A percentile compares a stretch with the other conserved stretches of the same genome.
These are phyloP conservation scores for Hanseniaspora uvarum DNA, from an alignment of 1,139 yeast species.

Conservation along the genomic window DNA sequence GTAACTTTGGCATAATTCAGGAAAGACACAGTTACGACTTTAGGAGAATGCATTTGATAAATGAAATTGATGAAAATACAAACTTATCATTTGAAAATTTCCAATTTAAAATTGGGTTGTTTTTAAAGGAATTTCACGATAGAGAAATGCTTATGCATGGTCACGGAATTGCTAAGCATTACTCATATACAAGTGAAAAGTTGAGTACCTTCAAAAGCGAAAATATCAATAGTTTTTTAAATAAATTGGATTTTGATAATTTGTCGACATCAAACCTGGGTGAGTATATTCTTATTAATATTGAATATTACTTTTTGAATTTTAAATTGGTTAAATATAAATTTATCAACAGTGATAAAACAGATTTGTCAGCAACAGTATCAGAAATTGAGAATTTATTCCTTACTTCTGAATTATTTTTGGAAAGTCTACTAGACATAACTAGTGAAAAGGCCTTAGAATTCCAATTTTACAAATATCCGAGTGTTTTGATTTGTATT, in stretches of 20 bases:
- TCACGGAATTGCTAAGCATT: conserved; percentile 8
- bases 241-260: not conserved
- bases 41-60: conserved; percentile 9
- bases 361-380: not conserved
- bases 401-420: conserved; percentile 3
- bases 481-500: conserved; percentile 23
- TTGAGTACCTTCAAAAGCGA: conserved; percentile 2
- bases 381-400: conserved; percentile 1
- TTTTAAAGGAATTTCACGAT: conserved; percentile 35
- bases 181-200: not conserved
- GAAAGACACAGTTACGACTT: conserved; percentile 13
- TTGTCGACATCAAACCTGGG: conserved; percentile 2
- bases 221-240: not conserved
- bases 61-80: not conserved
- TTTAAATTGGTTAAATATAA: conserved; percentile 5
- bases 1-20: not conserved
- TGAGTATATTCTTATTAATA: not conserved
- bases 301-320: conserved; percentile 11
- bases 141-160: conserved; percentile 21
- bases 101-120: conserved; percentile 9
- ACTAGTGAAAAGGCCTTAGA: not conserved
- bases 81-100: conserved; percentile 21
- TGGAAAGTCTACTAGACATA: conserved; percentile 2
- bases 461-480: conserved; percentile 24
- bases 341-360: conserved; percentile 12